Conservation (phyloP, 2,329 filamentous ascomycete species). For the Cladosporium oxysporum region DNA sequence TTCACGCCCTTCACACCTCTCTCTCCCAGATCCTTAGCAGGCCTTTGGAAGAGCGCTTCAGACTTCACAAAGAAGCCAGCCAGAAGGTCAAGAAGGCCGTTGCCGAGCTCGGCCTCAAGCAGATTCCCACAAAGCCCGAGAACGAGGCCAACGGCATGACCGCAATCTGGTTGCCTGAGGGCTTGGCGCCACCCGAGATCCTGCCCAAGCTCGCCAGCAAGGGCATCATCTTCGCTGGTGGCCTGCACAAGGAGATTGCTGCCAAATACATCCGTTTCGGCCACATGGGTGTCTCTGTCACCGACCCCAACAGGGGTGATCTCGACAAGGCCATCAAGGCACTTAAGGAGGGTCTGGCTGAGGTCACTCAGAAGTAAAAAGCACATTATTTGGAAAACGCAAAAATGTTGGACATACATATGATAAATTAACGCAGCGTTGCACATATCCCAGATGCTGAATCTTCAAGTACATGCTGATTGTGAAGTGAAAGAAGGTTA, state of each 20-base stretch:
- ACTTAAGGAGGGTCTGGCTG: slow-evolving; percentile 70
- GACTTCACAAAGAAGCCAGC: slow-evolving; percentile 74
- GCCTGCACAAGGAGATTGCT: slow-evolving; percentile 93
- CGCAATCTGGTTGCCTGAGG: slow-evolving; percentile 90
- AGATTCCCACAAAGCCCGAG: slow-evolving; percentile 80
- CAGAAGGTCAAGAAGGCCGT: slow-evolving; percentile 85
- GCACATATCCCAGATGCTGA: not conserved
- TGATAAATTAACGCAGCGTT: slow-evolving; percentile 11
- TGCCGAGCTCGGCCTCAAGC: slow-evolving; percentile 77
- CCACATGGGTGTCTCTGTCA: slow-evolving; percentile 95
- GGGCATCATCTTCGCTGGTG: slow-evolving; percentile 91
- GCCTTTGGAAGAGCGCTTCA: slow-evolving; percentile 80
- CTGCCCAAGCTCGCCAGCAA: slow-evolving; percentile 82
- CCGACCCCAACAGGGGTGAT: slow-evolving; percentile 75
- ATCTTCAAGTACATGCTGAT: not conserved
- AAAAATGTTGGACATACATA: slow-evolving; percentile 9
- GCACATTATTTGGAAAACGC: not conserved
- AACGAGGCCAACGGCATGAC: slow-evolving; percentile 98
- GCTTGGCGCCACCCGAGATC: slow-evolving; percentile 75
- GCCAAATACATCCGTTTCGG: slow-evolving; percentile 93
- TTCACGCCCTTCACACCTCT: slow-evolving; percentile 88
- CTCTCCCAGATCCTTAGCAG: slow-evolving; percentile 81
- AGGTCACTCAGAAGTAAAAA: slow-evolving; percentile 47
- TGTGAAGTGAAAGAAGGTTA: not conserved
- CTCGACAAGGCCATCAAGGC: slow-evolving; percentile 81